Percentiles rank a stretch among this genome's conserved stretches.
These are phyloP conservation scores for Berberis thunbergii DNA, from an alignment of 164 flowering plant genomes.

Conservation along the genomic window DNA sequence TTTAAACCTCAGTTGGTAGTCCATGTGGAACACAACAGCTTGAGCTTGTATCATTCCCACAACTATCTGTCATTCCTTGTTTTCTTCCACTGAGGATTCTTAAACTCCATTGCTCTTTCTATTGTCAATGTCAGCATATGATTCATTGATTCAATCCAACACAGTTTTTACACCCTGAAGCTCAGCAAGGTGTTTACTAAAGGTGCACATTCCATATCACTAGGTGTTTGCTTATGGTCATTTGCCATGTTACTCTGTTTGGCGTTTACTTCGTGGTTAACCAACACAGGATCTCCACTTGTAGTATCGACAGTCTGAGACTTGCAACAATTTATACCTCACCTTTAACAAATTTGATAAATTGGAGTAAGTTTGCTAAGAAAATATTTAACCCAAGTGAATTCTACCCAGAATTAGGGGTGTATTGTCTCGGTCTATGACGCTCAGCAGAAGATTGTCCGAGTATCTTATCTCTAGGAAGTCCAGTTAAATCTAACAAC, in stretches of 20 bases:
- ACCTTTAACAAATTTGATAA: background rate
- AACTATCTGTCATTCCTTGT: constrained; percentile 6
- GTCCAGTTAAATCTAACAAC: constrained; percentile 64
- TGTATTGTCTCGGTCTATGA: constrained; percentile 19
- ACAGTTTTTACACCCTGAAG: constrained; percentile 6
- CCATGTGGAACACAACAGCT: background rate
- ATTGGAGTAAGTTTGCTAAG: constrained; percentile 1
- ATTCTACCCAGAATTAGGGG: constrained; percentile 23
- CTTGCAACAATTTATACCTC: constrained; percentile 25
- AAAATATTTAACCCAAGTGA: constrained; percentile 4
- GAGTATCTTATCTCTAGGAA: constrained; percentile 71
- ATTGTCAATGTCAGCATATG: constrained; percentile 7
- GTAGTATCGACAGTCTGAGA: constrained; percentile 16
- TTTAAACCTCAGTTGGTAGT: background rate
- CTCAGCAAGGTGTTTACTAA: constrained; percentile 7
- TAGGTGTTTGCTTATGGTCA: constrained; percentile 13
- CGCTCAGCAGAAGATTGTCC: constrained; percentile 76
- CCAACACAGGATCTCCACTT: constrained; percentile 8
- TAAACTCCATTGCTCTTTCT: background rate
- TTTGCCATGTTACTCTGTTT: constrained; percentile 14
- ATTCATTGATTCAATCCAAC: constrained; percentile 10
- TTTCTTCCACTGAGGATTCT: constrained; percentile 11
- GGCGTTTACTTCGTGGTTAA: constrained; percentile 7
- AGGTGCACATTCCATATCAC: constrained; percentile 9
- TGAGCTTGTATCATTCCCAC: constrained; percentile 6